Base-by-base conservation (phyloP, 768 basidiomycete species). In the Cyclocybe aegerita region DNA sequence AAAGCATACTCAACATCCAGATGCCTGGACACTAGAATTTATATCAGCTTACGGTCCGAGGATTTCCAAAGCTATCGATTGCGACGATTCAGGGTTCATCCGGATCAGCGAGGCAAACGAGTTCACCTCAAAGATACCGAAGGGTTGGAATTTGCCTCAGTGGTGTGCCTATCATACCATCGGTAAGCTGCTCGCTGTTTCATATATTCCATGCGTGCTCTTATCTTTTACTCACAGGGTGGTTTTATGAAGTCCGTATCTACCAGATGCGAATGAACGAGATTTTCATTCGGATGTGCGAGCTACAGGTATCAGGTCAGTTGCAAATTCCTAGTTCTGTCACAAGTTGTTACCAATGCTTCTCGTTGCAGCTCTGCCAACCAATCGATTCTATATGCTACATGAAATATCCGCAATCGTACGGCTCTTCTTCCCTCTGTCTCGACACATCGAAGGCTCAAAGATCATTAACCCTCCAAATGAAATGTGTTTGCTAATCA, bases 51-150 rank as follows among this genome's bases (percentile, higher is more conserved):
- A 48, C 38, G 46, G 40, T 9, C 14, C 39, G 23, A 11, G 49
- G 30, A 56, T 56, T 15, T 42, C 37, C 30, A 29, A 43, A 4
- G 54, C 50, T 2, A 41, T 56, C 11, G 54, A 56, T 37, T 33
- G 23, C 15, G 54, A 56, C 31, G 32, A 39, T 10, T 56, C 54
- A n/a, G 54, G 54, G 11, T 52, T 48, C 41, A 49, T 56, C 23
- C 44, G 54, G 6, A 56, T 56, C 30, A 52, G 50, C 46, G 54
- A 56, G 36, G 54, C 50, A 7, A 56, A 56, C 16, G 43, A 32
- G 2, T 56, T 56, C 42, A 46, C 50, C 9, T 14, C 37, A 12
- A 29, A 56, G 31, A 56, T 52, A n/a, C 54, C 54, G 4, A 23
- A 29, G 9, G 54, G 50, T 5, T 52, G 54, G 54, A 52, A 36